Evolutionary conservation across 257 asterid genomes (phyloP).

Genomic region (Solanum commersonii): DNA sequence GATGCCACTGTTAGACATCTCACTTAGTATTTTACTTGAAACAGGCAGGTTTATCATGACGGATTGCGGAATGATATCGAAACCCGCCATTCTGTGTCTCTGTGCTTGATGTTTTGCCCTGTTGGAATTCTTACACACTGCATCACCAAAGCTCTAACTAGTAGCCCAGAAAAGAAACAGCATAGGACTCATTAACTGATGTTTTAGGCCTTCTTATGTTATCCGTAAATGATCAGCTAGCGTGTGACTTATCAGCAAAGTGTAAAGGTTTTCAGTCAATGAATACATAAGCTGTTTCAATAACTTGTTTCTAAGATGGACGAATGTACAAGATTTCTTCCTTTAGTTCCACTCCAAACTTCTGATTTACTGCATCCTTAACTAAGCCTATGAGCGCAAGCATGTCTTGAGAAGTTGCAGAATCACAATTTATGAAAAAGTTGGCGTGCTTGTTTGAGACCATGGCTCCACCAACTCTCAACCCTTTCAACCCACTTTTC

Average conservation of each 20-base stretch:
- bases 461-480: constrained; percentile 34
- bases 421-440: constrained; percentile 35
- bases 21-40: background rate
- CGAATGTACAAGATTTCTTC: constrained; percentile 30
- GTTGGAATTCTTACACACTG: constrained; percentile 62
- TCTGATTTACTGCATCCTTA: constrained; percentile 18
- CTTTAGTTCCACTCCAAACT: constrained; percentile 25
- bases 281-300: background rate
- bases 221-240: background rate
- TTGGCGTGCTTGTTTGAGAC: constrained; percentile 39
- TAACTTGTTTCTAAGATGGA: constrained; percentile 1
- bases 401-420: constrained; percentile 32
- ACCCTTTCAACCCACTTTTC: constrained; percentile 25
- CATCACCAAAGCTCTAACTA: constrained; percentile 57
- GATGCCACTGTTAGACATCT: background rate
- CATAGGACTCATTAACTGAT: constrained; percentile 8
- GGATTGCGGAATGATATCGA: constrained; percentile 61
- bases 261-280: background rate
- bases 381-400: constrained; percentile 19
- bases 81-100: constrained; percentile 81
- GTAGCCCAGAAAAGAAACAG: constrained; percentile 5
- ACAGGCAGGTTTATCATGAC: constrained; percentile 80
- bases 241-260: background rate
- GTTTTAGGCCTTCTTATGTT: background rate
- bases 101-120: constrained; percentile 85